These are phyloP conservation scores for Ceratocystis lukuohia DNA, from an alignment of 2,329 filamentous ascomycete species.

Conservation along the genomic window DNA sequence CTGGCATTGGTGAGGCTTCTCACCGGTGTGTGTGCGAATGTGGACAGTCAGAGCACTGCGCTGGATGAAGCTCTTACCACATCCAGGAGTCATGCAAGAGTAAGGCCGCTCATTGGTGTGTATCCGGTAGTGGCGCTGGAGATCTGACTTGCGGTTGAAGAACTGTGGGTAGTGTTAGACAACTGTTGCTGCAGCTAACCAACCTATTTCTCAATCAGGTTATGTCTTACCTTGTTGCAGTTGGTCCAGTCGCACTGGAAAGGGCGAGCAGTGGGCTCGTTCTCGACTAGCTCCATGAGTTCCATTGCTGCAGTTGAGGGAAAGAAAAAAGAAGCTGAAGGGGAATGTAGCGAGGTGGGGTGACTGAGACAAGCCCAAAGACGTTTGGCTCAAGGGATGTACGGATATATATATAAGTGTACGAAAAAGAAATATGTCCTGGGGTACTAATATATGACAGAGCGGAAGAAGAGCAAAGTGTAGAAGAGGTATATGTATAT, in stretches of 20 bases:
- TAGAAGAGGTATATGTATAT: neutral
- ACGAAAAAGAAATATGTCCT: neutral
- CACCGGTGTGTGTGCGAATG: slow-evolving; percentile 56
- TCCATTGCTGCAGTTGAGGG: slow-evolving; percentile 35
- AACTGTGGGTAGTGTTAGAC: slow-evolving; percentile 33
- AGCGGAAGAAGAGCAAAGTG: neutral
- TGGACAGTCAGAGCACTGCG: slow-evolving; percentile 57
- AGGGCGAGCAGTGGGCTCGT: slow-evolving; percentile 47
- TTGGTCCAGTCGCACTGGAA: slow-evolving; percentile 51
- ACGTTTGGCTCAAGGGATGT: neutral
- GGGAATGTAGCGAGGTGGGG: neutral
- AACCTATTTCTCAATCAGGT: neutral
- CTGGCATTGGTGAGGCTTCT: slow-evolving; percentile 58
- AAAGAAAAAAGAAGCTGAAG: neutral
- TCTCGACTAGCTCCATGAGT: slow-evolving; percentile 51
- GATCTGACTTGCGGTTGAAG: slow-evolving; percentile 59
- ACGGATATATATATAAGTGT: neutral
- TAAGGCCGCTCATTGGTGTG: slow-evolving; percentile 60
- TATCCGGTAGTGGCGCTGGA: slow-evolving; percentile 57
- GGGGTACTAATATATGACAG: neutral
- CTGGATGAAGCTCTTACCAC: slow-evolving; percentile 59
- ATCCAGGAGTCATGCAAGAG: slow-evolving; percentile 44
- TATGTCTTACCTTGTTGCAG: slow-evolving; percentile 43
- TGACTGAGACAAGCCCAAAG: neutral
- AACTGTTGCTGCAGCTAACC: neutral